Percentiles rank a stretch among this genome's conserved stretches.
Conservation (phyloP, 108 stramenopile genomes). For the Bacterosira constricta region DNA sequence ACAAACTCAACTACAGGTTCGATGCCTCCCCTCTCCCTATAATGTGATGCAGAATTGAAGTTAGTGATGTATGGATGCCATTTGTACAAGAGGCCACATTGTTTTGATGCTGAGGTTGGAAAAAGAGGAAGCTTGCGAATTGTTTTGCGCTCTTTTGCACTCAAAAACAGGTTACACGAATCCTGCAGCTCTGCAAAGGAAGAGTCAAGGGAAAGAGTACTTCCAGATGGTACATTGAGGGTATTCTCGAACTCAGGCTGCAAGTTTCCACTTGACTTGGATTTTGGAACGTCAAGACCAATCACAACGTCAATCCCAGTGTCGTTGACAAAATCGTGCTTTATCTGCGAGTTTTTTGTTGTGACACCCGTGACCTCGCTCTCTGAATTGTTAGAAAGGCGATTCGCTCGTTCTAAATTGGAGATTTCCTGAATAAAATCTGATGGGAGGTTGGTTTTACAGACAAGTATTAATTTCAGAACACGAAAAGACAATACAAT, state of each 20-base stretch:
- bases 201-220: not conserved
- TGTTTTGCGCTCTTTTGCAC: not conserved
- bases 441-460: constrained; percentile 62
- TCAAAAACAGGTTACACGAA: constrained; percentile 4
- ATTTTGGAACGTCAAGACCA: not conserved
- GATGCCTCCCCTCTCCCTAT: constrained; percentile 29
- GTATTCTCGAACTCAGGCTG: too few relatives aligned
- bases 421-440: constrained; percentile 61
- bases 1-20: constrained; percentile 83
- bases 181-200: not conserved
- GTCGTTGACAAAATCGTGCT: constrained; percentile 9
- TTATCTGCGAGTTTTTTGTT: not conserved
- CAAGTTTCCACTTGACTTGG: not conserved
- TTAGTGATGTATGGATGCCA: not conserved
- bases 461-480: too few relatives aligned
- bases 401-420: constrained; percentile 38
- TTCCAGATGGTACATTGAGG: not conserved
- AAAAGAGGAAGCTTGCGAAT: constrained; percentile 15
- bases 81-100: not conserved
- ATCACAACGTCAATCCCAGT: constrained; percentile 20
- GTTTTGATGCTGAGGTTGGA: constrained; percentile 8
- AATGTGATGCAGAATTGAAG: not conserved
- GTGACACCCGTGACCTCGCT: not conserved
- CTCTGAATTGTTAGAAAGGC: too few relatives aligned
- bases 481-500: too few relatives aligned